These are phyloP conservation scores for Eragrostis curvula DNA, from an alignment of 176 grass and related monocot species.

Conservation along the genomic window DNA sequence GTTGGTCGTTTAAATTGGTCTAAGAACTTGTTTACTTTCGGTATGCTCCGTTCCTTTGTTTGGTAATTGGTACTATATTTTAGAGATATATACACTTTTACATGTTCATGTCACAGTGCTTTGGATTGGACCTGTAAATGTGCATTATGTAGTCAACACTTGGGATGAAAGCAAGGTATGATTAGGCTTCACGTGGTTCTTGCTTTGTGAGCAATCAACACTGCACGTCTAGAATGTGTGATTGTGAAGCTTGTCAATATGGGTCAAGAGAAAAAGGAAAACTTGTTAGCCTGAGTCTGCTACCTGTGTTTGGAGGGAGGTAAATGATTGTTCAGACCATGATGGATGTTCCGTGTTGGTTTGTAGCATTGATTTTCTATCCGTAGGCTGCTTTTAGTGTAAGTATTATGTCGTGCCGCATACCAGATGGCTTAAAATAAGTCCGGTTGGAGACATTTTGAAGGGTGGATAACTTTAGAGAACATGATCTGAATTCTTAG, in stretches of 20 bases:
- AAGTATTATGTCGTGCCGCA: background rate
- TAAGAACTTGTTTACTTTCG: too few relatives aligned
- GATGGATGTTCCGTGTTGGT: background rate
- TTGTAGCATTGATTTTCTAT: background rate
- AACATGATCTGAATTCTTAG: background rate
- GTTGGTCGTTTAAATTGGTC: too few relatives aligned
- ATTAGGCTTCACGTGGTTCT: conserved; percentile 24
- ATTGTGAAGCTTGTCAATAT: conserved; percentile 8
- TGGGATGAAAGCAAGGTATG: conserved; percentile 36
- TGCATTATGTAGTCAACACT: background rate
- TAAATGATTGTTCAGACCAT: background rate
- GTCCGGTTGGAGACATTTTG: background rate
- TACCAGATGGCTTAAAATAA: background rate
- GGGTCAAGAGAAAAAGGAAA: background rate
- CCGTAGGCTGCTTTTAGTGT: background rate
- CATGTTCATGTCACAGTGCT: background rate
- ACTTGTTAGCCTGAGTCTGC: background rate
- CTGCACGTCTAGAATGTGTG: conserved; percentile 3
- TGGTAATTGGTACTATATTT: background rate
- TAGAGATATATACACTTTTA: background rate
- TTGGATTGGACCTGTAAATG: background rate
- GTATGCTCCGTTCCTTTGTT: too few relatives aligned
- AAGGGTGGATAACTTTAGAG: background rate
- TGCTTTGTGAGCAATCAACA: conserved; percentile 28
- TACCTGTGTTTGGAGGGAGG: background rate